Evolutionary conservation across 2,329 filamentous ascomycete genomes (phyloP), one percentile per base, ranked within the genome.

Genomic region (Zasmidium cellare): DNA sequence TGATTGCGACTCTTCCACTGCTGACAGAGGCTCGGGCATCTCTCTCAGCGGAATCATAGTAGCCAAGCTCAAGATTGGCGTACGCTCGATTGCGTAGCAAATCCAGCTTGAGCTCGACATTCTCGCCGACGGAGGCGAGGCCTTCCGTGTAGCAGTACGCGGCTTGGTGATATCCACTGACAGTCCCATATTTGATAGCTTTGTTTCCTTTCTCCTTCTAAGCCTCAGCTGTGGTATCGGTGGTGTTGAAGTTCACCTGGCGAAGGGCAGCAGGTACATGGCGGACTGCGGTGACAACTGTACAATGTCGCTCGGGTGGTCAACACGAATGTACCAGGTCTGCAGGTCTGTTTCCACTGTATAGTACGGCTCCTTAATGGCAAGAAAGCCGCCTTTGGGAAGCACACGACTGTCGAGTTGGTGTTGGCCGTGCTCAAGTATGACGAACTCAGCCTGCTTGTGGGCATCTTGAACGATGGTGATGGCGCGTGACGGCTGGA

Each of bases 361-460:
- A 47, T 68, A 70, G 50, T 66, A 71, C 9, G 69, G 69, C 56
- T 71, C 70, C 61, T 70, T 69, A 55, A 71, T 66, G 25, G 53
- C 51, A 48, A 71, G 66, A 2, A 56, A 31, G 24, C 54, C 50
- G 19, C 53, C 61, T 0, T 55, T 41, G 35, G 35, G 35, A 9
- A 41, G 35, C 11, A 41, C n/a, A 9, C 16, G 7, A 14, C 16
- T 6, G 35, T 14, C 35, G 7, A 41, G 16, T 5, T 3, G 7
- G 35, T 14, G 35, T 14, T 41, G 35, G 3, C 7, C 35, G 16
- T 41, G 35, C 5, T 41, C 11, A 14, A 41, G 3, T 18, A 5
- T 41, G 35, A 41, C 6, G 35, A 41, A n/a, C 3, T 41, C n/a
- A 18, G 5, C n/a, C 5, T 14, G 3, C 6, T 14, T 14, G 16